A percentile compares a stretch with the other conserved stretches of the same genome.
Conservation (phyloP, 2,329 filamentous ascomycete genomes). For the Penicillium palitans region DNA sequence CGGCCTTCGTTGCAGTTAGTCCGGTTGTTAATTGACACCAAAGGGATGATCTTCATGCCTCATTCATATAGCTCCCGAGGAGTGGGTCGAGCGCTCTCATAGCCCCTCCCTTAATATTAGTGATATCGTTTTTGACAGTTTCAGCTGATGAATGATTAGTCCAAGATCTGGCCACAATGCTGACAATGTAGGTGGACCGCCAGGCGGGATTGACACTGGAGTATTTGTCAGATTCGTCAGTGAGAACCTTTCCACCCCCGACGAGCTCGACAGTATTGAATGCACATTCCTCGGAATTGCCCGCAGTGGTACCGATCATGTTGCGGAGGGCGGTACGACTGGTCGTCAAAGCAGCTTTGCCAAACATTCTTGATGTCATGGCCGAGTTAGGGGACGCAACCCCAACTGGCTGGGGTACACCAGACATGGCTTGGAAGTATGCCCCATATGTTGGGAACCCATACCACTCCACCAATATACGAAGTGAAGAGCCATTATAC, state of each 20-base stretch:
- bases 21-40: not conserved
- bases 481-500: not conserved
- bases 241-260: conserved; percentile 34
- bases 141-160: conserved; percentile 16
- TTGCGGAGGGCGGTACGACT: not conserved
- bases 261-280: not conserved
- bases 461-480: not conserved
- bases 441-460: not conserved
- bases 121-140: conserved; percentile 32
- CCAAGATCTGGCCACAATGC: conserved; percentile 30
- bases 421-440: not conserved
- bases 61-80: conserved; percentile 42
- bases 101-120: conserved; percentile 32
- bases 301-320: not conserved
- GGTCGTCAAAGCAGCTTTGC: not conserved
- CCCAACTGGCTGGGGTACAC: not conserved
- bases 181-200: conserved; percentile 45
- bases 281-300: not conserved
- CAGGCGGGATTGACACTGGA: conserved; percentile 55
- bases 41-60: conserved; percentile 16
- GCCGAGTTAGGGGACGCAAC: not conserved
- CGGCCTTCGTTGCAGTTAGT: conserved; percentile 9
- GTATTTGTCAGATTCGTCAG: conserved; percentile 34
- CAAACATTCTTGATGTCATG: not conserved
- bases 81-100: conserved; percentile 34